A percentile compares a stretch with the other conserved stretches of the same genome.
Evolutionary conservation across 2,329 filamentous ascomycete genomes (phyloP).

Genomic region (Botryosphaeria dothidea): DNA sequence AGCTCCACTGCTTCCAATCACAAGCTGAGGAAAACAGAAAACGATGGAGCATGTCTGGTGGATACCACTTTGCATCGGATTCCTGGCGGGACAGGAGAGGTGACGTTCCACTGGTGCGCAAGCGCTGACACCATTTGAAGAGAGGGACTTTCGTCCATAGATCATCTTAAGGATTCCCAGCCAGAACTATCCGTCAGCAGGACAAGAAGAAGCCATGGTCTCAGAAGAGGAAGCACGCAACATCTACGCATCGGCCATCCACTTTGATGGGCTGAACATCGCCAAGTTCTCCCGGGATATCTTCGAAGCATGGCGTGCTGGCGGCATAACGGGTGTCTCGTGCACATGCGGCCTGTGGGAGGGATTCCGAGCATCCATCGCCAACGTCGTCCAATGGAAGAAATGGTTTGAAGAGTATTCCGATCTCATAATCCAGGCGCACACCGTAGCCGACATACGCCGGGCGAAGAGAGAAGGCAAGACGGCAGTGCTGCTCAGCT

Average conservation of each 20-base stretch:
- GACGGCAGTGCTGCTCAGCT: constrained; percentile 42
- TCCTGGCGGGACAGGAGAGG: neutral
- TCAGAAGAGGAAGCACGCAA: constrained; percentile 38
- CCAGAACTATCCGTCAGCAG: neutral
- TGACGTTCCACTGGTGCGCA: neutral
- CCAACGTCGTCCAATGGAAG: constrained; percentile 46
- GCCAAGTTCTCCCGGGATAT: constrained; percentile 43
- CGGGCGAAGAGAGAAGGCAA: constrained; percentile 38
- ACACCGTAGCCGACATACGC: constrained; percentile 39
- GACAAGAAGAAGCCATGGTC: constrained; percentile 28
- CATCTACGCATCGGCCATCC: constrained; percentile 39
- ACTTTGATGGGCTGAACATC: constrained; percentile 46
- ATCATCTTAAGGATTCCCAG: neutral
- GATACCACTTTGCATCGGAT: neutral
- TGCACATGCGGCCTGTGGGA: constrained; percentile 46
- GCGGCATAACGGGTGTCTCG: constrained; percentile 44
- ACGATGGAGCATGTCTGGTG: neutral
- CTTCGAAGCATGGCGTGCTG: constrained; percentile 39
- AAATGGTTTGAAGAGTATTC: constrained; percentile 45
- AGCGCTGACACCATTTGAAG: neutral
- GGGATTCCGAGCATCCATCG: constrained; percentile 39
- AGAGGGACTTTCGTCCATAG: neutral
- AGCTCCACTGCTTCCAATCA: neutral
- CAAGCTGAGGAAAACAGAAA: neutral
- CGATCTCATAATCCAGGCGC: constrained; percentile 43